Conservation (phyloP, 2,329 filamentous ascomycete species). For the Leptographium flavum region DNA sequence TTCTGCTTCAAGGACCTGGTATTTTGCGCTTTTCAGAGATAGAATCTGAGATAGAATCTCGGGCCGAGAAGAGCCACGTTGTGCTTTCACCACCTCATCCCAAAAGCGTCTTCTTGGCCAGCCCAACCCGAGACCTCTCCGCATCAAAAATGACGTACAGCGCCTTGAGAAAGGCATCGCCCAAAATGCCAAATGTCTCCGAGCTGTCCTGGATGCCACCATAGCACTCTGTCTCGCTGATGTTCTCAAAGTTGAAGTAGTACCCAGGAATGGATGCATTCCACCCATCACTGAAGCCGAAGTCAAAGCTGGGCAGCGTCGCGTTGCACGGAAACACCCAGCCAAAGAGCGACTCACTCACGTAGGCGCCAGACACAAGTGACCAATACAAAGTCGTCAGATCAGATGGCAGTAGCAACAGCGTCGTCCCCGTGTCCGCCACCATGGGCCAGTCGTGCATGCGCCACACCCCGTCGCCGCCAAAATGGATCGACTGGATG, state of each 20-base stretch:
- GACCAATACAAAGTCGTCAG: constrained; percentile 47
- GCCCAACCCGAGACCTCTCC: constrained; percentile 27
- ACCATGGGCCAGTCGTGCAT: constrained; percentile 35
- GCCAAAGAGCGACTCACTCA: constrained; percentile 30
- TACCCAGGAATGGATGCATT: constrained; percentile 34
- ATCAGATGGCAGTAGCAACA: constrained; percentile 44
- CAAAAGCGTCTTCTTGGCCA: constrained; percentile 28
- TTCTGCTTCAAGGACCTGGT: too few species aligned
- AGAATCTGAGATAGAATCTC: too few species aligned
- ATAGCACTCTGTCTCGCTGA: constrained; percentile 46
- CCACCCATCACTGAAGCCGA: constrained; percentile 30
- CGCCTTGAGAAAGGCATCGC: constrained; percentile 67
- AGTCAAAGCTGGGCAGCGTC: constrained; percentile 33
- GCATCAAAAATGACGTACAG: constrained; percentile 61
- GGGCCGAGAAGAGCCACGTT: too few species aligned
- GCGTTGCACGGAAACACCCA: constrained; percentile 39
- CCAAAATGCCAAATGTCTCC: constrained; percentile 49
- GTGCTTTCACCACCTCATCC: neutral
- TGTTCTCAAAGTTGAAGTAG: constrained; percentile 32
- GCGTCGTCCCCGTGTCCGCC: constrained; percentile 54
- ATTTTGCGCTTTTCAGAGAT: too few species aligned
- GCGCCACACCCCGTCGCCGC: constrained; percentile 19
- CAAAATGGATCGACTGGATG: constrained; percentile 21
- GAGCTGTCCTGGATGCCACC: constrained; percentile 56
- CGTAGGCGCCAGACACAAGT: constrained; percentile 34